Conservation (phyloP, 805 yeast species). For the Cyberlindnera sargentensis region DNA sequence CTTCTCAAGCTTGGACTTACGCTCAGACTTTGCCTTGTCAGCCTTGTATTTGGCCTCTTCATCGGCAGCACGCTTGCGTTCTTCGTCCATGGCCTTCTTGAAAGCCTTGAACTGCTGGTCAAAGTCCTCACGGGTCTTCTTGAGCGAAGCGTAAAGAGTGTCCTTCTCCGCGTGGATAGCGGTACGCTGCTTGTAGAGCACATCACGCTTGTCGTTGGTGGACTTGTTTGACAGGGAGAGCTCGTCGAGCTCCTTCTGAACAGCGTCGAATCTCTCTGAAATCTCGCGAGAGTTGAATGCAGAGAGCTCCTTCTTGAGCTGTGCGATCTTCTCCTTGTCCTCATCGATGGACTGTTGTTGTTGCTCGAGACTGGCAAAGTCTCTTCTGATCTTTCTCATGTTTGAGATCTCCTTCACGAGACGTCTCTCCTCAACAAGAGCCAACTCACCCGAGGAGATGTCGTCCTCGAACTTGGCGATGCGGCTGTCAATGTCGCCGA, state of each 20-base stretch:
- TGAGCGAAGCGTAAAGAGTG: slow-evolving; percentile 57
- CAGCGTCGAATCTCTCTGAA: slow-evolving; percentile 58
- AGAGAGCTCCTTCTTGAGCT: slow-evolving; percentile 61
- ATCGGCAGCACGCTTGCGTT: slow-evolving; percentile 60
- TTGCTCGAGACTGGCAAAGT: slow-evolving; percentile 64
- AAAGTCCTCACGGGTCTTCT: slow-evolving; percentile 63
- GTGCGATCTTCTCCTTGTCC: slow-evolving; percentile 69
- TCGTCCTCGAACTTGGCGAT: slow-evolving; percentile 59
- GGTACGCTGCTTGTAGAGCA: slow-evolving; percentile 56
- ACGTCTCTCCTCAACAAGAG: slow-evolving; percentile 87
- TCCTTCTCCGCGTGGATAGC: slow-evolving; percentile 63
- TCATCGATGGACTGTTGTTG: slow-evolving; percentile 74
- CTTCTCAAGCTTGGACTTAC: slow-evolving; percentile 57
- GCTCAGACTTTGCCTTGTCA: slow-evolving; percentile 42
- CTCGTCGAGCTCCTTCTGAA: slow-evolving; percentile 64
- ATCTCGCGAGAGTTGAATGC: slow-evolving; percentile 53
- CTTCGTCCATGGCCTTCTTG: slow-evolving; percentile 60
- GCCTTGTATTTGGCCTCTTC: slow-evolving; percentile 42
- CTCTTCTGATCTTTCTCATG: slow-evolving; percentile 75
- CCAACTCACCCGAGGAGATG: slow-evolving; percentile 71
- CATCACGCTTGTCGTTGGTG: slow-evolving; percentile 58
- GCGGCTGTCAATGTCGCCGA: slow-evolving; percentile 63
- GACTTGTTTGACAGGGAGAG: slow-evolving; percentile 54
- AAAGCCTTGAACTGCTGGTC: slow-evolving; percentile 70
- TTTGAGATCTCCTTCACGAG: slow-evolving; percentile 77